Base-by-base conservation (phyloP, 1,139 yeast genomes). In the Pichia kudriavzevii region DNA sequence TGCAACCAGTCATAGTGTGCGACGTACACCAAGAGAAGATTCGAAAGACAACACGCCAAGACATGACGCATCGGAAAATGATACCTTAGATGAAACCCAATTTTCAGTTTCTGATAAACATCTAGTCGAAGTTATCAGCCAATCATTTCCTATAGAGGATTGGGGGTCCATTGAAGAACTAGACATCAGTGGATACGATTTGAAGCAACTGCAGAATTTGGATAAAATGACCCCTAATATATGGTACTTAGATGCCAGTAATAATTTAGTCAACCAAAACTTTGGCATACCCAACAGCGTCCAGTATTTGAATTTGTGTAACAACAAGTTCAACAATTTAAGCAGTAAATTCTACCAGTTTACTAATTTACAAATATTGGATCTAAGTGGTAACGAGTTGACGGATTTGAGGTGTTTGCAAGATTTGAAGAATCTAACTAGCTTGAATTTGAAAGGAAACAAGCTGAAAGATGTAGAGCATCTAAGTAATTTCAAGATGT, bases 81-180 rank as follows among this genome's bases (percentile, higher is more conserved):
- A 25, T 6, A 22, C 8, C 6, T 11, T 32, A 8, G 34, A 18
- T 6, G 45, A 72, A 27, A 42, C 69, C 4, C 66, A 77, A 1
- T 74, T 72, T 47, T 63, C 77, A 1, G 68, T 67, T 43, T 63
- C 73, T 1, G 66, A 66, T 41, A 62, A 56, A 38, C 55, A 53
- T 12, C 49, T 74, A 30, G 72, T 72, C 5, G 59, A 73, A 3
- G 59, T 68, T 1, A 61, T 74, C n/a, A 71, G 72, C 1, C 71
- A 68, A 32, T 50, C 56, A 2, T 55, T 69, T 28, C 60, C 71
- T 0, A 50, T 57, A 19, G 58, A 59, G 10, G 56, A 63, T 31
- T 74, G 80, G 80, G 60, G 60, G 21, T 46, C 49, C 7, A 55
- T 73, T 1, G 50, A 43, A 9, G 61, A 59, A n/a, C 55, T 73